phyloP scores from a whole-genome alignment of 805 yeast genomes.

The Blastobotrys attinorum region DNA sequence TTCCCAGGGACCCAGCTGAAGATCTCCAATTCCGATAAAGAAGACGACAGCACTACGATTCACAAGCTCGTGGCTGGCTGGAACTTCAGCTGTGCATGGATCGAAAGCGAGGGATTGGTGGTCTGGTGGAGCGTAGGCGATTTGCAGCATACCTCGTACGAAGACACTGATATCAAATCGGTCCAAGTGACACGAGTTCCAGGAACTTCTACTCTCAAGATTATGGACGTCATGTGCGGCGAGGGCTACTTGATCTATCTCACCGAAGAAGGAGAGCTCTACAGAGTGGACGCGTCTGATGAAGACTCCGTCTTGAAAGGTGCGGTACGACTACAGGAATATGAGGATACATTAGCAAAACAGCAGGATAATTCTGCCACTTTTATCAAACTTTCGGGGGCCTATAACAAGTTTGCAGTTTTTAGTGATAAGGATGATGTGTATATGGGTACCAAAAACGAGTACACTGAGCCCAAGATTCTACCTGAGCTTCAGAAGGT shows the following conservation, averaged over 20 bases:
- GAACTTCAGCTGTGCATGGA: conserved; percentile 46
- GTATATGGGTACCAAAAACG: conserved; percentile 32
- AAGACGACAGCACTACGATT: conserved; percentile 5
- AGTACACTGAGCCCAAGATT: conserved; percentile 27
- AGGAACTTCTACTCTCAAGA: conserved; percentile 6
- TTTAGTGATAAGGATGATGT: conserved; percentile 47
- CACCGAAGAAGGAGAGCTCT: conserved; percentile 36
- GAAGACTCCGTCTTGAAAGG: conserved; percentile 11
- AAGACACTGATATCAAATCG: conserved; percentile 1
- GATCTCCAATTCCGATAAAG: too few relatives aligned
- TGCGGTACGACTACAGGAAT: conserved; percentile 23
- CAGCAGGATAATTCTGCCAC: conserved; percentile 28
- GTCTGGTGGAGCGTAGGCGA: conserved; percentile 43
- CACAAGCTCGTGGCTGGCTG: conserved; percentile 55
- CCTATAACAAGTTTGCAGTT: conserved; percentile 45
- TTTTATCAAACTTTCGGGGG: conserved; percentile 47
- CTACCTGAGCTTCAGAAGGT: conserved; percentile 39
- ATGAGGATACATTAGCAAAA: too few relatives aligned
- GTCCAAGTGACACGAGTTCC: conserved; percentile 11
- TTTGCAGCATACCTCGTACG: conserved; percentile 22
- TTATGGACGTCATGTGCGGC: conserved; percentile 51
- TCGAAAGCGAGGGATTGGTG: conserved; percentile 45
- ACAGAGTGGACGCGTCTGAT: conserved; percentile 27
- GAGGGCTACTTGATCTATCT: conserved; percentile 46
- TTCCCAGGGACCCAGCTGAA: conserved; percentile 11